phyloP scores from a whole-genome alignment of 108 stramenopile species.

The Skeletonema tropicum region DNA sequence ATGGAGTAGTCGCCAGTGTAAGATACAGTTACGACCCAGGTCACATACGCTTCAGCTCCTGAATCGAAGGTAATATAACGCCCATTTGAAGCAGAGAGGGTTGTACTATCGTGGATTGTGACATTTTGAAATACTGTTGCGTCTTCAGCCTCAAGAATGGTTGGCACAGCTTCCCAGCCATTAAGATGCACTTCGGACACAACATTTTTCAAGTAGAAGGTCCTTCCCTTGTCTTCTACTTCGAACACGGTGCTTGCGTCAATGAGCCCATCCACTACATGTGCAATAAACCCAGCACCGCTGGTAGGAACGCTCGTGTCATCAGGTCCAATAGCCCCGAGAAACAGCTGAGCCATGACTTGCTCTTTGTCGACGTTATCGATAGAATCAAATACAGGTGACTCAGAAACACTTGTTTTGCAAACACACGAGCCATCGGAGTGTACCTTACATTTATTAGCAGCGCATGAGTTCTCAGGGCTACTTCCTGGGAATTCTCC shows the following conservation, averaged over 20 bases:
- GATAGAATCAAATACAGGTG: conserved; percentile 35
- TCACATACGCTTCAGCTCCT: conserved; percentile 16
- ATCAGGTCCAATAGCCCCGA: conserved; percentile 44
- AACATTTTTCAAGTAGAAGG: conserved; percentile 54
- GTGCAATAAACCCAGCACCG: conserved; percentile 32
- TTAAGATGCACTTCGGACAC: conserved; percentile 47
- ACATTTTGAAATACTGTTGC: conserved; percentile 27
- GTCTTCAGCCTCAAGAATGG: conserved; percentile 41
- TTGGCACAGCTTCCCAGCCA: conserved; percentile 30
- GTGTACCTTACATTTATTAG: conserved; percentile 27
- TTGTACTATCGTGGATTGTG: conserved; percentile 7
- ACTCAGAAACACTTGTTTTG: conserved; percentile 43
- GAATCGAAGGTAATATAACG: conserved; percentile 19
- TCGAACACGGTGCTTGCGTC: conserved; percentile 59
- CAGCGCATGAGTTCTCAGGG: conserved; percentile 32
- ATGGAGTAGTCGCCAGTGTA: conserved; percentile 20
- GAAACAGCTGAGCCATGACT: conserved; percentile 36
- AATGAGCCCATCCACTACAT: conserved; percentile 26
- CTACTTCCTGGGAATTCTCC: conserved; percentile 42
- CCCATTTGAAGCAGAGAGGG: conserved; percentile 17
- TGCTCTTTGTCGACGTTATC: conserved; percentile 5
- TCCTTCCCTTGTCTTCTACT: conserved; percentile 49
- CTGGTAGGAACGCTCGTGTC: conserved; percentile 10
- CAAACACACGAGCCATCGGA: conserved; percentile 56
- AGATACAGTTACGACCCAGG: conserved; percentile 39